Conservation (phyloP, 768 basidiomycete genomes). For the Lentinula detonsa region DNA sequence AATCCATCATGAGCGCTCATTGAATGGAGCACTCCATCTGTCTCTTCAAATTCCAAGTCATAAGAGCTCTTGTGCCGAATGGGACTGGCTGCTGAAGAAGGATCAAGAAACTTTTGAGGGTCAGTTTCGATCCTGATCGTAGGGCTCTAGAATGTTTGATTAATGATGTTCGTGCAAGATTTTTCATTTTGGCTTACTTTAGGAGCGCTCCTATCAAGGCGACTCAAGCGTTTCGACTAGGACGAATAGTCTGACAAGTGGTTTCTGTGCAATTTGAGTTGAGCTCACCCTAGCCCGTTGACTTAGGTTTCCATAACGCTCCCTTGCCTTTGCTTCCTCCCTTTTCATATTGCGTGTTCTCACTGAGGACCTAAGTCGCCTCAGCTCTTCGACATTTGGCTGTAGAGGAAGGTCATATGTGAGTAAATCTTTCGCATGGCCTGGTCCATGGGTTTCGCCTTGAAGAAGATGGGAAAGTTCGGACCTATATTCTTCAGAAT, state of each 20-base stretch:
- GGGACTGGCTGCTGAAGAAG: not conserved
- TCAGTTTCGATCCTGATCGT: not conserved
- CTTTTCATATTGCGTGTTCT: not conserved
- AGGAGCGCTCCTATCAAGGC: not conserved
- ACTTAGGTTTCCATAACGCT: not conserved
- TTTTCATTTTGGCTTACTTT: not conserved
- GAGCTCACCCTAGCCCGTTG: not conserved
- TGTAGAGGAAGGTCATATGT: constrained; percentile 5
- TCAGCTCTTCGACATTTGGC: constrained; percentile 1
- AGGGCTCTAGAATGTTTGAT: not conserved
- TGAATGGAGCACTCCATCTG: not conserved
- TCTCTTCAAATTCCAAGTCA: constrained; percentile 7
- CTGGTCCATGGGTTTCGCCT: not conserved
- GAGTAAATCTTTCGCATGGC: not conserved
- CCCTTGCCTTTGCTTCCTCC: not conserved
- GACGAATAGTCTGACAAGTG: no score
- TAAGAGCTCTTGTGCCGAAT: not conserved
- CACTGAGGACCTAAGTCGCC: not conserved
- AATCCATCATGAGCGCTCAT: not conserved
- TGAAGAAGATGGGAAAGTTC: not conserved
- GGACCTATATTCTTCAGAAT: not conserved
- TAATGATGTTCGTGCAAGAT: not conserved
- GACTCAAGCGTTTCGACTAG: not conserved
- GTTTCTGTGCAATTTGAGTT: not conserved
- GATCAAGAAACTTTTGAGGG: not conserved